These are phyloP conservation scores for Apophysomyces trapeziformis DNA, from an alignment of 371 early-diverging fungal genomes.

Conservation along the genomic window DNA sequence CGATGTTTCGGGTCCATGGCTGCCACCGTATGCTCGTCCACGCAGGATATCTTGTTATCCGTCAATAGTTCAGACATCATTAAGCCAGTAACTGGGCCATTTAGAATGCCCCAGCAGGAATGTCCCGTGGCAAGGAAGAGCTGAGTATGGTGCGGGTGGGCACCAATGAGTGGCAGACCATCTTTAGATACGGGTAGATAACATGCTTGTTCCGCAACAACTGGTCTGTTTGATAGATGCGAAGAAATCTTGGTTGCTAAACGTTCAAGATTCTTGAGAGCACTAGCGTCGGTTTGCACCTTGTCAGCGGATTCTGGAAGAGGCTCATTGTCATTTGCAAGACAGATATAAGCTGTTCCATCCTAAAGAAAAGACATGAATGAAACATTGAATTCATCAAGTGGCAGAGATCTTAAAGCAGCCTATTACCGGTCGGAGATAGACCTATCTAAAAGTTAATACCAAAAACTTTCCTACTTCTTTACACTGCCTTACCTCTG, in stretches of 20 bases:
- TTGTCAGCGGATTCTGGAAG: constrained; percentile 49
- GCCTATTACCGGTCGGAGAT: constrained; percentile 37
- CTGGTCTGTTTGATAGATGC: constrained; percentile 23
- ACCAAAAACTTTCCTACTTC: not conserved
- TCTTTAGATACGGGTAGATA: constrained; percentile 64
- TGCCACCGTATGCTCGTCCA: constrained; percentile 29
- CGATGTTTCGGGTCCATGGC: constrained; percentile 21
- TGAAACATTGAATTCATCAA: not conserved
- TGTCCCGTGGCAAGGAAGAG: constrained; percentile 71
- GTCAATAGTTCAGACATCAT: constrained; percentile 67
- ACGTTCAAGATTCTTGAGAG: constrained; percentile 21
- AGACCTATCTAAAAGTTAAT: constrained; percentile 22
- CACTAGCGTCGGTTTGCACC: constrained; percentile 29
- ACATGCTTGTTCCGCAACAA: constrained; percentile 57
- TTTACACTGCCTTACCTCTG: constrained; percentile 40
- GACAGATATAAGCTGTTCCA: constrained; percentile 74
- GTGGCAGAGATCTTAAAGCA: not conserved
- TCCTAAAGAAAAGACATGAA: constrained; percentile 56
- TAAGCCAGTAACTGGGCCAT: constrained; percentile 70
- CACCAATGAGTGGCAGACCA: constrained; percentile 64
- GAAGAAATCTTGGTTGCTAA: constrained; percentile 46
- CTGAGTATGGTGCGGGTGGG: constrained; percentile 48
- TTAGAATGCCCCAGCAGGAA: constrained; percentile 76
- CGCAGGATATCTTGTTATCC: constrained; percentile 42
- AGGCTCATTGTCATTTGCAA: constrained; percentile 54